Evolutionary conservation across 192 early-diverging fungal species (phyloP).

Genomic region (Backusella liffmaniae): DNA sequence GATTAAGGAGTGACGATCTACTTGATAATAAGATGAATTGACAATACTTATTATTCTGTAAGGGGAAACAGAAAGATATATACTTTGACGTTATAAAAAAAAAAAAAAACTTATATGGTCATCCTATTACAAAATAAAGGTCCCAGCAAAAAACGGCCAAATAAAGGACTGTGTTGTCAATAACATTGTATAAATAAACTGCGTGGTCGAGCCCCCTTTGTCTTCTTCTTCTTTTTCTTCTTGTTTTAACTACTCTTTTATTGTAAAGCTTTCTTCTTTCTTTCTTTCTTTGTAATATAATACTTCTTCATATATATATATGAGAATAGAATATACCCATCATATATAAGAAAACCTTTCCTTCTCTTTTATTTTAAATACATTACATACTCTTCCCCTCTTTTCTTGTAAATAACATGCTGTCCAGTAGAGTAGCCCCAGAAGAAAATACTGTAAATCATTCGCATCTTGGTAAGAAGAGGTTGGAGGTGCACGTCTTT

Average conservation of each 20-base stretch:
- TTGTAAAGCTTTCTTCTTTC: background rate
- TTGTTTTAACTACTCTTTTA: background rate
- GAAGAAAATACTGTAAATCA: slow-evolving; percentile 3
- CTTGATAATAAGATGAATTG: background rate
- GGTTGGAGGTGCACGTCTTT: background rate
- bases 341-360: background rate
- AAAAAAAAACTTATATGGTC: background rate
- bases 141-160: background rate
- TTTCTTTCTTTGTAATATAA: background rate
- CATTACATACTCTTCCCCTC: background rate
- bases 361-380: background rate
- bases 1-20: background rate
- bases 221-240: background rate
- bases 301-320: background rate
- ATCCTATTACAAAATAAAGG: background rate
- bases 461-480: background rate
- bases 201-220: background rate
- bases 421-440: background rate
- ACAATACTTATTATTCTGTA: background rate
- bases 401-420: slow-evolving; percentile 1
- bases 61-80: background rate
- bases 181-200: slow-evolving; percentile 1
- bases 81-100: background rate
- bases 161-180: slow-evolving; percentile 4
- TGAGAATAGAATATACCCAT: background rate